Conservation (phyloP, 1,139 yeast genomes). For the Suhomyces anneliseae region DNA sequence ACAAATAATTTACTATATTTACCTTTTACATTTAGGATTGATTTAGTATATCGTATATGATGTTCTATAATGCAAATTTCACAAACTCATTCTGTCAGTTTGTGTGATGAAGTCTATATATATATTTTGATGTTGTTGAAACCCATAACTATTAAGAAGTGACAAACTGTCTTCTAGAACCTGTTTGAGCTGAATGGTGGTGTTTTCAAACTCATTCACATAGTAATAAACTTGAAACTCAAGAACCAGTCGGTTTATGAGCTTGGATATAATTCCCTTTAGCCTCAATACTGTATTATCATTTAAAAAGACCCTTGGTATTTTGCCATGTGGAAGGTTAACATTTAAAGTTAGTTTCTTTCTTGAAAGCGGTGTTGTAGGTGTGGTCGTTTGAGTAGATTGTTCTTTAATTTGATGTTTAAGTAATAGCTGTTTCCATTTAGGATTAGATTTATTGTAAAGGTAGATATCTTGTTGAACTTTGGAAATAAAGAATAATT, state of each 20-base stretch:
- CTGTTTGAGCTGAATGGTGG: slow-evolving; percentile 13
- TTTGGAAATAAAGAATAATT: slow-evolving; percentile 61
- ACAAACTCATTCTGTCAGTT: no score
- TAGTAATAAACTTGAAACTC: slow-evolving; percentile 25
- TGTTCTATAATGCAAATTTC: no score
- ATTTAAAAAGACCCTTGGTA: slow-evolving; percentile 21
- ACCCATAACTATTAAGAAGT: slow-evolving; percentile 35
- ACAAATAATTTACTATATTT: no score
- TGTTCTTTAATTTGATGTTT: slow-evolving; percentile 23
- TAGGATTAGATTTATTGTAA: slow-evolving; percentile 21
- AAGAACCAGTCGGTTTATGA: slow-evolving; percentile 13
- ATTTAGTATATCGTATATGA: no score
- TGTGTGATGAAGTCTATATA: slow-evolving; percentile 12
- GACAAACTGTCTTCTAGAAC: slow-evolving; percentile 35
- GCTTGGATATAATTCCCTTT: slow-evolving; percentile 25
- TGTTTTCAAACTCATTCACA: slow-evolving; percentile 15
- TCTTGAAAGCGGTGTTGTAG: background rate
- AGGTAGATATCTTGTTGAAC: slow-evolving; percentile 34
- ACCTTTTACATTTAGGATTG: no score
- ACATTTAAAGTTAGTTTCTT: slow-evolving; percentile 11
- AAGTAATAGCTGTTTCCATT: slow-evolving; percentile 29
- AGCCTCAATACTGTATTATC: slow-evolving; percentile 30
- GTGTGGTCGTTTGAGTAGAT: background rate
- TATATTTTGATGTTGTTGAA: slow-evolving; percentile 26
- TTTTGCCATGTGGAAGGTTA: background rate